Conservation (phyloP, 1,139 yeast genomes). For the Candida sp. region DNA sequence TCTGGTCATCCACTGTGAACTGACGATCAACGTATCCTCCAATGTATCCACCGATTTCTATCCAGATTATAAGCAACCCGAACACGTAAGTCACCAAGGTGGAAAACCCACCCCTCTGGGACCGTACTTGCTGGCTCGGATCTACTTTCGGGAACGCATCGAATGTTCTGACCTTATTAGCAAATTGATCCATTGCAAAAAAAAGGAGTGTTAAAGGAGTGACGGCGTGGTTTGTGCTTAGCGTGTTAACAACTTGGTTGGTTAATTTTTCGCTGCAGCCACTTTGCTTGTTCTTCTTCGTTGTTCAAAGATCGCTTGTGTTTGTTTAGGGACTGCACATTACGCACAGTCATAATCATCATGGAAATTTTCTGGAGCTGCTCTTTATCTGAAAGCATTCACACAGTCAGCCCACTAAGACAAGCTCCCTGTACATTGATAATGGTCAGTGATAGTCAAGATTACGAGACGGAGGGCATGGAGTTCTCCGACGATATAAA, state of each 20-base stretch:
- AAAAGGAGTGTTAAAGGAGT: background rate
- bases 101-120: conserved; percentile 79
- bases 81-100: conserved; percentile 65
- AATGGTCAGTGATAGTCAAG: background rate
- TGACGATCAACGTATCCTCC: conserved; percentile 86
- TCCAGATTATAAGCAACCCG: conserved; percentile 75
- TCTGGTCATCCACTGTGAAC: conserved; percentile 70
- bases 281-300: conserved; percentile 1
- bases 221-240: background rate
- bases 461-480: background rate
- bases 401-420: background rate
- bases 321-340: background rate
- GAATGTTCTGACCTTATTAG: conserved; percentile 59
- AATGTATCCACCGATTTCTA: conserved; percentile 84
- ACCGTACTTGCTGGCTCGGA: conserved; percentile 73
- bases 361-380: background rate
- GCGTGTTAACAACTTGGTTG: background rate
- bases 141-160: conserved; percentile 94
- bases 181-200: conserved; percentile 39
- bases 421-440: too few relatives aligned
- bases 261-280: conserved; percentile 1
- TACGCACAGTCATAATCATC: background rate
- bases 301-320: background rate
- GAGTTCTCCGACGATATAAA: conserved; percentile 26
- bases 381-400: background rate